Evolutionary conservation across 1,284 basidiomycete genomes (phyloP).

Genomic region (Apiotrichum mycotoxinovorans): DNA sequence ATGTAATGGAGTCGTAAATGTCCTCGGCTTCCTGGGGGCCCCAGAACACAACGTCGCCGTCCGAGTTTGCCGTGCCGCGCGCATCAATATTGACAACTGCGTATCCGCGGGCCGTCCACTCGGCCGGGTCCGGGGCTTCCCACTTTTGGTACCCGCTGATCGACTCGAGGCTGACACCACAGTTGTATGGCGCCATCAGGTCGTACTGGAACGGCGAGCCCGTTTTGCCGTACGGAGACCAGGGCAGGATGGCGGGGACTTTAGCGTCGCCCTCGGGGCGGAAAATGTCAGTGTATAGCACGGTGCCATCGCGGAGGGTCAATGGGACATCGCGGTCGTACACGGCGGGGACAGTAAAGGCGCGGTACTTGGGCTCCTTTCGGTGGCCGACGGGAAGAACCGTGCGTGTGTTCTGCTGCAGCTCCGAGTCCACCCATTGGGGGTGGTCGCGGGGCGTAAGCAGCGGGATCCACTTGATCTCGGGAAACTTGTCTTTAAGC

Average conservation of each 20-base stretch:
- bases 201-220: slow-evolving; percentile 2
- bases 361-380: neutral
- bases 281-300: slow-evolving; percentile 29
- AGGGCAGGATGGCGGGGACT: slow-evolving; percentile 26
- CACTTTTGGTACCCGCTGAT: slow-evolving; percentile 29
- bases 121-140: slow-evolving; percentile 30
- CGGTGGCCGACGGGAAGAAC: neutral
- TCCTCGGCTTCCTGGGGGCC: slow-evolving; percentile 15
- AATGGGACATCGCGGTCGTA: slow-evolving; percentile 4
- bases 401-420: neutral
- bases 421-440: neutral
- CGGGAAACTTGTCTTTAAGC: slow-evolving; percentile 1
- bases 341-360: neutral
- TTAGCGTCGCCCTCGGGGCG: slow-evolving; percentile 21
- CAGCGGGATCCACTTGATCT: neutral
- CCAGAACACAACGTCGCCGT: slow-evolving; percentile 28
- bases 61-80: slow-evolving; percentile 22
- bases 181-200: slow-evolving; percentile 12
- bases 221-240: slow-evolving; percentile 31
- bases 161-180: slow-evolving; percentile 8
- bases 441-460: neutral
- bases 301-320: slow-evolving; percentile 28
- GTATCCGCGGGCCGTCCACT: slow-evolving; percentile 28
- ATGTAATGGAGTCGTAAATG: slow-evolving; percentile 14
- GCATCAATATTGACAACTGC: slow-evolving; percentile 31